A percentile compares a stretch with the other conserved stretches of the same genome.
These are phyloP conservation scores for Aspergillus novofumigatus DNA, from an alignment of 2,329 filamentous ascomycete genomes.

Conservation along the genomic window DNA sequence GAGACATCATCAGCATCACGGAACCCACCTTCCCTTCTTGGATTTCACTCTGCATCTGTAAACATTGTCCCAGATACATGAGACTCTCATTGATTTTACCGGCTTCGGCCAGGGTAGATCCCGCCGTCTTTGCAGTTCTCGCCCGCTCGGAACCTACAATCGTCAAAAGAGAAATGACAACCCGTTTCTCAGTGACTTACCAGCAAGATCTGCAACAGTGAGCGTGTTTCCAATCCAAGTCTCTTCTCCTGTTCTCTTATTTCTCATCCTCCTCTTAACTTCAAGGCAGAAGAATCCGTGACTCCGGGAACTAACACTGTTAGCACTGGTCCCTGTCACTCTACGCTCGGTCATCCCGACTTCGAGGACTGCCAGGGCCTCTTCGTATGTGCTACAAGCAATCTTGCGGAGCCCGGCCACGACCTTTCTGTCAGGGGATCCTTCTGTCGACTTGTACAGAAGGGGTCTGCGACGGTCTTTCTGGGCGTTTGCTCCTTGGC, in stretches of 20 bases:
- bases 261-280: slow-evolving; percentile 70
- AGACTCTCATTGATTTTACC: slow-evolving; percentile 98
- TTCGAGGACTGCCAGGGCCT: slow-evolving; percentile 86
- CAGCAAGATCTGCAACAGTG: slow-evolving; percentile 87
- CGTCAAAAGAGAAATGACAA: background rate
- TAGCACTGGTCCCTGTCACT: slow-evolving; percentile 87
- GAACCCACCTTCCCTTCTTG: slow-evolving; percentile 68
- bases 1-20: background rate
- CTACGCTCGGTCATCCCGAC: slow-evolving; percentile 81
- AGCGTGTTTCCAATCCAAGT: slow-evolving; percentile 74
- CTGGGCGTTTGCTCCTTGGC: slow-evolving; percentile 45
- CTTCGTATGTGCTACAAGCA: slow-evolving; percentile 73
- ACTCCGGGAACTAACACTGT: slow-evolving; percentile 85
- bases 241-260: slow-evolving; percentile 49
- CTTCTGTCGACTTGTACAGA: slow-evolving; percentile 87
- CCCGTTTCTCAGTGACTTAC: slow-evolving; percentile 37
- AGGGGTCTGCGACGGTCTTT: slow-evolving; percentile 77
- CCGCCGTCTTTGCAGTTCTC: slow-evolving; percentile 87
- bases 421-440: slow-evolving; percentile 84
- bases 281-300: slow-evolving; percentile 97
- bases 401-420: slow-evolving; percentile 90
- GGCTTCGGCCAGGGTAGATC: slow-evolving; percentile 86
- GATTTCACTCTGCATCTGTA: slow-evolving; percentile 87
- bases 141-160: slow-evolving; percentile 73
- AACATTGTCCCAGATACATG: slow-evolving; percentile 96